A percentile compares a stretch with the other conserved stretches of the same genome.
These are phyloP conservation scores for Rhytidhysteron rufulum DNA, from an alignment of 2,329 filamentous ascomycete species.

Conservation along the genomic window DNA sequence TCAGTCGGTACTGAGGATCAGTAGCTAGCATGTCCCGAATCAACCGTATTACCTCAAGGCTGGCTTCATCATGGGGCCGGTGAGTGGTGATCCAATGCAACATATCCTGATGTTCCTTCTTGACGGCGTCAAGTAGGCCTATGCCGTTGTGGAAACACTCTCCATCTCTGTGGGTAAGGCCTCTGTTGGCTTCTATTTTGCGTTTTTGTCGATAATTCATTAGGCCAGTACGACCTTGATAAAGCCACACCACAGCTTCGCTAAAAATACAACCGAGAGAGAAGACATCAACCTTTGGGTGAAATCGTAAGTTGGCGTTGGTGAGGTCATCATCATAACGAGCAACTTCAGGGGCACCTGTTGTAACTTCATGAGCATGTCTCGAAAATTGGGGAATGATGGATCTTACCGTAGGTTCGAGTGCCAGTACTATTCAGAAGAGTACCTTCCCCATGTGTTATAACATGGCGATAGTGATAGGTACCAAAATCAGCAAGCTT, in stretches of 20 bases:
- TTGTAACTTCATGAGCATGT: neutral
- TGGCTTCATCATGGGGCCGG: too few relatives aligned
- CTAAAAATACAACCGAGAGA: conserved; percentile 26
- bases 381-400: neutral
- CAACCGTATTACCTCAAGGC: too few relatives aligned
- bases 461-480: conserved; percentile 17
- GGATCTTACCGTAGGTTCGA: conserved; percentile 32
- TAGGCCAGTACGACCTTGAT: conserved; percentile 11
- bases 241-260: conserved; percentile 17
- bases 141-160: conserved; percentile 17
- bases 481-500: conserved; percentile 40
- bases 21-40: too few relatives aligned
- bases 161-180: conserved; percentile 3
- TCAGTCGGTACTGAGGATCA: too few relatives aligned
- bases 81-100: too few relatives aligned
- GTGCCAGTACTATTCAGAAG: conserved; percentile 25
- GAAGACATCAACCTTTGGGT: conserved; percentile 38
- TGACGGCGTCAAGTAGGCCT: conserved; percentile 6
- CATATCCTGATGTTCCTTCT: conserved; percentile 7
- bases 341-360: conserved; percentile 18
- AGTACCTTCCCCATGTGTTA: neutral
- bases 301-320: conserved; percentile 8
- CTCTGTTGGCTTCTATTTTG: conserved; percentile 1
- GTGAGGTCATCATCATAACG: conserved; percentile 6
- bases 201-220: conserved; percentile 9